These are phyloP conservation scores for Crithidia fasciculata DNA, from an alignment of 208 protist genomes.

Conservation along the genomic window DNA sequence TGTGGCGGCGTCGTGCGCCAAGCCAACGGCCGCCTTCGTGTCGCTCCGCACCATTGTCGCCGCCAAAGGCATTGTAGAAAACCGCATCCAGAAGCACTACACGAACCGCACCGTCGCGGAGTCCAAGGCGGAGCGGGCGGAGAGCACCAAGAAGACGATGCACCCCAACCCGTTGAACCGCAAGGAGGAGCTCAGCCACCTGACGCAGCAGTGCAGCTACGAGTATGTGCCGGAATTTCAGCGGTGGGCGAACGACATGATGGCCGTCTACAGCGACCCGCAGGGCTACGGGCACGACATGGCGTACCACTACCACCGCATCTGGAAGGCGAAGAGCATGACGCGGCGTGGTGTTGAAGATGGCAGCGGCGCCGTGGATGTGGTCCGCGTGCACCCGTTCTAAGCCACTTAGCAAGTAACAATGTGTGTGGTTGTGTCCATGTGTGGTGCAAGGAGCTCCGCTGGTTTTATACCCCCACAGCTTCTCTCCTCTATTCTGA, in stretches of 20 bases:
- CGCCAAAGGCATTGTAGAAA: constrained; percentile 89
- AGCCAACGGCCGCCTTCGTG: background rate
- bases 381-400: constrained; percentile 74
- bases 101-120: constrained; percentile 81
- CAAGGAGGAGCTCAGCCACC: constrained; percentile 88
- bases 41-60: constrained; percentile 61
- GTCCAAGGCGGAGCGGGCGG: constrained; percentile 71
- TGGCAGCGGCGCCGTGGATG: constrained; percentile 79
- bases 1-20: constrained; percentile 12
- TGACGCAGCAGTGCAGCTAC: constrained; percentile 87
- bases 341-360: constrained; percentile 81
- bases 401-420: constrained; percentile 15
- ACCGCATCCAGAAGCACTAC: constrained; percentile 86
- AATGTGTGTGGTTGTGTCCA: too few species aligned
- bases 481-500: too few species aligned
- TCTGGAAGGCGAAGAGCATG: constrained; percentile 87
- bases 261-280: constrained; percentile 88
- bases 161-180: constrained; percentile 81
- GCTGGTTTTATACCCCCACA: too few species aligned
- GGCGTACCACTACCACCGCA: constrained; percentile 92
- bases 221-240: constrained; percentile 93
- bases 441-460: too few species aligned
- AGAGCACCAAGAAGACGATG: constrained; percentile 44
- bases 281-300: constrained; percentile 88
- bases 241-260: constrained; percentile 91